phyloP scores from a whole-genome alignment of 176 grass and related monocot species.

The Phyllostachys edulis region DNA sequence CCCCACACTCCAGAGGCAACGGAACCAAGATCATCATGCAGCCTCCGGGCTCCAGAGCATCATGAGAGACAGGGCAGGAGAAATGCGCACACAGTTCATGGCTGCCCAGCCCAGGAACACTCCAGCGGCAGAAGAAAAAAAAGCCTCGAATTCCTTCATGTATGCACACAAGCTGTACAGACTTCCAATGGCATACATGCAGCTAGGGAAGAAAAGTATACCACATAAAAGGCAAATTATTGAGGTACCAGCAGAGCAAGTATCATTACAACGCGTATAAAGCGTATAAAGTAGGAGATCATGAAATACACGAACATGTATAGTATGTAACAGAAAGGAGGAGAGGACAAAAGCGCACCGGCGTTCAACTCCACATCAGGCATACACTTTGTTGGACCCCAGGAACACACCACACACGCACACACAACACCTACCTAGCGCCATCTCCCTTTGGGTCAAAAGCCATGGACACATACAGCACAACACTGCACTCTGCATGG shows the following conservation, averaged over 20 bases:
- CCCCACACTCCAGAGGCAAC: background rate
- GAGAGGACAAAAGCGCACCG: background rate
- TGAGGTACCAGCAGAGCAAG: background rate
- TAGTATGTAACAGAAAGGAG: background rate
- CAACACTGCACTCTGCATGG: conserved; percentile 27
- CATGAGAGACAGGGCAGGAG: background rate
- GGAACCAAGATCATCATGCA: background rate
- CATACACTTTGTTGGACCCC: conserved; percentile 28
- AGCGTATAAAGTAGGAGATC: conserved; percentile 2
- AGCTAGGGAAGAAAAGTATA: background rate
- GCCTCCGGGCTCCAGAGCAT: background rate
- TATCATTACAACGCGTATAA: conserved; percentile 39
- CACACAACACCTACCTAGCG: conserved; percentile 7
- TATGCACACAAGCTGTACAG: background rate
- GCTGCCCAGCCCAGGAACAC: background rate
- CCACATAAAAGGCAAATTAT: background rate
- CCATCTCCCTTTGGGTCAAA: conserved; percentile 39
- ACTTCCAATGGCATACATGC: background rate
- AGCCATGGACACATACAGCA: conserved; percentile 36
- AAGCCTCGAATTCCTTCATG: background rate
- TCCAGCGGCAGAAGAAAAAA: background rate
- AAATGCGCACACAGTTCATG: background rate
- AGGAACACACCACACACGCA: background rate
- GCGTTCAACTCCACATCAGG: conserved; percentile 26
- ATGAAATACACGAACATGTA: background rate